phyloP scores from a whole-genome alignment of 805 yeast species.

The Ogataea minuta region DNA sequence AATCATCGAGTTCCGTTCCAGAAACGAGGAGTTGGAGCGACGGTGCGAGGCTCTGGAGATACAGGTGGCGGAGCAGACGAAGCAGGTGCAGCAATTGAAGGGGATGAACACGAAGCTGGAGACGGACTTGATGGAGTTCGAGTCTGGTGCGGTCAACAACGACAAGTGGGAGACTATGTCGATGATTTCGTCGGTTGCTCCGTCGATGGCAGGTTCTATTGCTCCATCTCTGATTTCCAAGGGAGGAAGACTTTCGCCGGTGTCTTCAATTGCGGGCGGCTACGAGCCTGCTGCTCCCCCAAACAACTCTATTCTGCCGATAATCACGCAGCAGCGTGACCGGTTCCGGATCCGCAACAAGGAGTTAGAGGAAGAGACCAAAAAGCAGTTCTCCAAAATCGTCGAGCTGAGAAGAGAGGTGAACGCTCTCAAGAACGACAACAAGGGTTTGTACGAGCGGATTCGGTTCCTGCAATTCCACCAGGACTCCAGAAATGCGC shows the following conservation, averaged over 20 bases:
- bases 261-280: constrained; percentile 50
- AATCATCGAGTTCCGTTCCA: constrained; percentile 61
- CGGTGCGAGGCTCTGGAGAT: constrained; percentile 41
- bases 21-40: constrained; percentile 45
- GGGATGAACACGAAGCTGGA: constrained; percentile 64
- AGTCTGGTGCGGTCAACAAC: constrained; percentile 38
- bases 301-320: constrained; percentile 65
- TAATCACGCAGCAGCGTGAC: constrained; percentile 92
- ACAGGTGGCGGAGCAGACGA: constrained; percentile 33
- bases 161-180: constrained; percentile 63
- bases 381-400: constrained; percentile 52
- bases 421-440: constrained; percentile 64
- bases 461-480: constrained; percentile 64
- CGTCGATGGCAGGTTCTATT: constrained; percentile 15
- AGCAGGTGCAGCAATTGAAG: constrained; percentile 42
- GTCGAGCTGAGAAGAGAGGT: constrained; percentile 65
- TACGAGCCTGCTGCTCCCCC: constrained; percentile 15
- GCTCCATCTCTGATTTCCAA: constrained; percentile 3
- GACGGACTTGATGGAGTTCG: constrained; percentile 62
- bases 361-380: constrained; percentile 80
- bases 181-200: constrained; percentile 58
- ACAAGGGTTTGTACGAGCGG: constrained; percentile 75
- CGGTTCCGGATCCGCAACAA: constrained; percentile 80
- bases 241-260: constrained; percentile 45
- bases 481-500: constrained; percentile 26